A percentile compares a stretch with the other conserved stretches of the same genome.
phyloP scores from a whole-genome alignment of 2,329 filamentous ascomycete species.

The Monilinia fructigena region DNA sequence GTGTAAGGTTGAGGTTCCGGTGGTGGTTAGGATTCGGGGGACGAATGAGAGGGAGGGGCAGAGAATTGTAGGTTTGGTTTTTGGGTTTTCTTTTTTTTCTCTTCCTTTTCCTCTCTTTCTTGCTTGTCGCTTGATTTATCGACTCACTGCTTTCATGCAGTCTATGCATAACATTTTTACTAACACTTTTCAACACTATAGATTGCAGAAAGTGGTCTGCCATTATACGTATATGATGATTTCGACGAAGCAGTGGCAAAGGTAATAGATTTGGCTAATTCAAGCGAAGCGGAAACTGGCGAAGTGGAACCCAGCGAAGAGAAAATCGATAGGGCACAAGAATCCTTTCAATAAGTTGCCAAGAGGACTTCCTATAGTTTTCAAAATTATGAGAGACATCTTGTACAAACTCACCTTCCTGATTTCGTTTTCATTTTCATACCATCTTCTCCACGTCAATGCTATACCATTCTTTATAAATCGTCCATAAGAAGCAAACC shows the following conservation, averaged over 20 bases:
- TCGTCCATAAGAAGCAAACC: too few species aligned
- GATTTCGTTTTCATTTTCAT: too few species aligned
- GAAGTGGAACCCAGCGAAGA: too few species aligned
- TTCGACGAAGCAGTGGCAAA: conserved; percentile 71
- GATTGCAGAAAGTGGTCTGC: conserved; percentile 66
- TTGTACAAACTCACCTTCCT: too few species aligned
- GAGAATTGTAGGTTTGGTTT: conserved; percentile 51
- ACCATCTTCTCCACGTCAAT: too few species aligned
- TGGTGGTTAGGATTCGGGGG: conserved; percentile 74
- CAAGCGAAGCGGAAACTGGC: neutral
- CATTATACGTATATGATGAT: conserved; percentile 68
- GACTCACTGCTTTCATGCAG: too few species aligned
- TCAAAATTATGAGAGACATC: too few species aligned
- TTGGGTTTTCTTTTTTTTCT: neutral
- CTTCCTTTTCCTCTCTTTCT: neutral
- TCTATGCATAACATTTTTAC: neutral
- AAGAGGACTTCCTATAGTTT: too few species aligned
- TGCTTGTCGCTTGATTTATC: neutral
- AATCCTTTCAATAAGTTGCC: too few species aligned
- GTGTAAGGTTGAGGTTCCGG: conserved; percentile 63
- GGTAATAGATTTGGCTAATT: conserved; percentile 57
- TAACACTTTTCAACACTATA: conserved; percentile 30
- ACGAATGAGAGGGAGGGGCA: conserved; percentile 72
- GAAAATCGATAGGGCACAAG: too few species aligned
- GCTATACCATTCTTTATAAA: too few species aligned